Evolutionary conservation across 2,329 filamentous ascomycete species (phyloP).

Genomic region (Trichoderma simmonsii): DNA sequence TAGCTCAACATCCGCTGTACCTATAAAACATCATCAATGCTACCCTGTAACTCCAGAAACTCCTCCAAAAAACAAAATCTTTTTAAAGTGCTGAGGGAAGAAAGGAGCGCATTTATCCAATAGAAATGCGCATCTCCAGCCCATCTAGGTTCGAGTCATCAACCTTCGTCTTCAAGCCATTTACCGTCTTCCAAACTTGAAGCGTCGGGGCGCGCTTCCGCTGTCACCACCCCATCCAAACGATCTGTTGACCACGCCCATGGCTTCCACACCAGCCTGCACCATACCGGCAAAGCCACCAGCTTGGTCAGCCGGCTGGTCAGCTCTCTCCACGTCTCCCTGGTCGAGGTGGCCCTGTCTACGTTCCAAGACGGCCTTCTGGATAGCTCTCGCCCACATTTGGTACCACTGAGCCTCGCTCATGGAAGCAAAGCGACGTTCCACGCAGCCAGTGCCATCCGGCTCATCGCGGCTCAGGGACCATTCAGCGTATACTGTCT

Average conservation of each 20-base stretch:
- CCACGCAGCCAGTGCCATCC: conserved; percentile 28
- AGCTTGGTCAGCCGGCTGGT: conserved; percentile 32
- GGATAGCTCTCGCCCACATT: conserved; percentile 59
- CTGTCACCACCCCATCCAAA: conserved; percentile 31
- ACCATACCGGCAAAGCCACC: conserved; percentile 45
- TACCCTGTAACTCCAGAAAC: conserved; percentile 5
- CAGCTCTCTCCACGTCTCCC: conserved; percentile 49
- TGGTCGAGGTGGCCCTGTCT: conserved; percentile 55
- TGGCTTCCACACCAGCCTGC: conserved; percentile 47
- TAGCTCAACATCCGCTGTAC: background rate
- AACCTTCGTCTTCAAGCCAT: background rate
- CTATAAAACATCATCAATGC: background rate
- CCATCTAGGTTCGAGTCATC: background rate
- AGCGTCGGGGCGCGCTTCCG: background rate
- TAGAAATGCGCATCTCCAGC: background rate
- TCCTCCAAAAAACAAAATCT: background rate
- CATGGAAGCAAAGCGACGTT: conserved; percentile 51
- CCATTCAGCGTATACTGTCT: conserved; percentile 63
- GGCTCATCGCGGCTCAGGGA: conserved; percentile 30
- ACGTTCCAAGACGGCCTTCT: conserved; percentile 56
- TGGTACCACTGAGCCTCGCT: conserved; percentile 60
- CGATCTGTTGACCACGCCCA: conserved; percentile 52
- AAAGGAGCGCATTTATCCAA: background rate
- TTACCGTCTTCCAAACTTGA: conserved; percentile 7
- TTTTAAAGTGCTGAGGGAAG: background rate